phyloP scores from a whole-genome alignment of 768 basidiomycete genomes.

The Auricularia heimuer region DNA sequence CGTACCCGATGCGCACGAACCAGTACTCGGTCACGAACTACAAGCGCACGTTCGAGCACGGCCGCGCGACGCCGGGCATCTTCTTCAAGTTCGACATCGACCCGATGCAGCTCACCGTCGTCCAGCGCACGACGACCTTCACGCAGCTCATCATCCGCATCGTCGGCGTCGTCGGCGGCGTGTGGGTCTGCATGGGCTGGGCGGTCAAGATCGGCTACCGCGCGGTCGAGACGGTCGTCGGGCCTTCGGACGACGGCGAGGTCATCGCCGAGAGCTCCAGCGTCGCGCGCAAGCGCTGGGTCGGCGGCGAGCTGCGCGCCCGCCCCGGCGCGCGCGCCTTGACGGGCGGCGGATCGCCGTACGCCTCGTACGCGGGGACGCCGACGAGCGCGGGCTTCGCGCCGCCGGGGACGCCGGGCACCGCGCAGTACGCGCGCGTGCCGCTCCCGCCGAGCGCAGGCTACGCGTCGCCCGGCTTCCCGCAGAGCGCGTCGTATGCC shows the following conservation, averaged over 20 bases:
- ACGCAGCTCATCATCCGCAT: slow-evolving; percentile 72
- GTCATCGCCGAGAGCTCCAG: slow-evolving; percentile 59
- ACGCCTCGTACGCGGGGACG: slow-evolving; percentile 26
- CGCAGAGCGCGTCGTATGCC: slow-evolving; percentile 4
- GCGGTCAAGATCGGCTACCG: slow-evolving; percentile 56
- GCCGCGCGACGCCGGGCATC: slow-evolving; percentile 80
- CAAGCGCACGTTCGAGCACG: slow-evolving; percentile 60
- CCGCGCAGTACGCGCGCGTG: slow-evolving; percentile 1
- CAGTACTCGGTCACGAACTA: slow-evolving; percentile 97
- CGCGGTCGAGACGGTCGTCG: slow-evolving; percentile 56
- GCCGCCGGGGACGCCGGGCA: slow-evolving; percentile 1
- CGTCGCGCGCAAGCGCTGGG: slow-evolving; percentile 56
- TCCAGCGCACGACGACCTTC: slow-evolving; percentile 80
- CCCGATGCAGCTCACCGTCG: slow-evolving; percentile 73
- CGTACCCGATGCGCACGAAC: slow-evolving; percentile 54
- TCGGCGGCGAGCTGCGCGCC: slow-evolving; percentile 51
- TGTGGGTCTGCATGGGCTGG: slow-evolving; percentile 78
- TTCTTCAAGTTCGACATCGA: slow-evolving; percentile 99
- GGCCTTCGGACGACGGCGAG: slow-evolving; percentile 38
- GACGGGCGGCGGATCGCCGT: slow-evolving; percentile 42
- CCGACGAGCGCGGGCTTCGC: slow-evolving; percentile 18
- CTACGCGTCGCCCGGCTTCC: slow-evolving; percentile 7
- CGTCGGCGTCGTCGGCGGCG: slow-evolving; percentile 88
- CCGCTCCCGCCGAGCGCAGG: slow-evolving; percentile 3
- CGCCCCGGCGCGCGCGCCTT: slow-evolving; percentile 34